Evolutionary conservation across 2,329 filamentous ascomycete species (phyloP).

Genomic region (Hymenoscyphus scutula): DNA sequence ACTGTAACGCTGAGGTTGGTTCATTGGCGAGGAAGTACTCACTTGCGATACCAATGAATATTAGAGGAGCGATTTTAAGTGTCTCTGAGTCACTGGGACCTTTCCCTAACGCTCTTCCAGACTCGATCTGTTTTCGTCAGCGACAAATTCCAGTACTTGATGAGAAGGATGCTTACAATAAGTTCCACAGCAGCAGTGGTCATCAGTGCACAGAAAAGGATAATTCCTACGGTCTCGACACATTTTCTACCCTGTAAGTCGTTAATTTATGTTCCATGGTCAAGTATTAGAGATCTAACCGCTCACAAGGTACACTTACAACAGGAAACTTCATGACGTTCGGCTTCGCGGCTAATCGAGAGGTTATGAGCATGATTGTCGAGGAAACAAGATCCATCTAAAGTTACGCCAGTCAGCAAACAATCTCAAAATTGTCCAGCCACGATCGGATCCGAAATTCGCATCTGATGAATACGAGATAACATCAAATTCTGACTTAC

Average conservation of each 20-base stretch:
- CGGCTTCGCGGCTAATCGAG: conserved; percentile 54
- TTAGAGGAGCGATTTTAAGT: conserved; percentile 53
- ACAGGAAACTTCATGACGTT: conserved; percentile 63
- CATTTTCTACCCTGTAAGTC: conserved; percentile 51
- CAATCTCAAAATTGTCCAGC: conserved; percentile 9
- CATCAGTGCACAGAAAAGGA: conserved; percentile 65
- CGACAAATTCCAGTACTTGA: conserved; percentile 23
- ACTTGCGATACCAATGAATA: conserved; percentile 54
- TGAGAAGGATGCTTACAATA: conserved; percentile 43
- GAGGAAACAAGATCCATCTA: conserved; percentile 63
- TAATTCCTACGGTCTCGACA: conserved; percentile 63
- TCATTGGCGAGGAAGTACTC: conserved; percentile 31
- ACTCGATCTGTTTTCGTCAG: conserved; percentile 46
- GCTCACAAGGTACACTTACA: conserved; percentile 35
- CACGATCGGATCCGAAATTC: background rate
- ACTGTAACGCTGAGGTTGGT: background rate
- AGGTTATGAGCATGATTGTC: conserved; percentile 60
- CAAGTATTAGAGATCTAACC: background rate
- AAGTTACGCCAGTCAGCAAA: conserved; percentile 26
- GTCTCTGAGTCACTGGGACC: conserved; percentile 43
- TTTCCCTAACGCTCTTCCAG: conserved; percentile 48
- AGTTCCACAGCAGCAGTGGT: conserved; percentile 63
- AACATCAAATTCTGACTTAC: conserved; percentile 36
- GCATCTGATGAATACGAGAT: background rate
- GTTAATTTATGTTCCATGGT: background rate